Evolutionary conservation across 192 early-diverging fungal genomes (phyloP).

Genomic region (Phycomyces nitens): DNA sequence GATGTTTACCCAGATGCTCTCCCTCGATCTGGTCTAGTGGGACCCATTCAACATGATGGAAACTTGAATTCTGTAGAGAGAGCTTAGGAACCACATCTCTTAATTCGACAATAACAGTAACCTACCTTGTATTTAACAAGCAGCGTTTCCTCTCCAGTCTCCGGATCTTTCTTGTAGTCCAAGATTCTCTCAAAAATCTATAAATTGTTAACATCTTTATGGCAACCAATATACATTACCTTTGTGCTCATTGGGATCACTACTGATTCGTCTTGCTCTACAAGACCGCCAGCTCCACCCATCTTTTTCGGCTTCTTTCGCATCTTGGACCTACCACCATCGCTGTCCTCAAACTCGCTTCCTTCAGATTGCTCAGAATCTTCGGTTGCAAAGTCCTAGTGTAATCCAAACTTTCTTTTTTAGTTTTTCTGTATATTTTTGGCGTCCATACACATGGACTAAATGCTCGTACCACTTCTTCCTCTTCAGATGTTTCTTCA

Average conservation of each 20-base stretch:
- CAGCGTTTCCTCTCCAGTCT: conserved; percentile 55
- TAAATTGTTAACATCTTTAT: not conserved
- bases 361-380: conserved; percentile 22
- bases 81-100: not conserved
- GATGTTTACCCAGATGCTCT: conserved; percentile 61
- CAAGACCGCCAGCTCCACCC: conserved; percentile 2
- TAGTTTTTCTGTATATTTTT: not conserved
- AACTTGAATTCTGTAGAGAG: conserved; percentile 53
- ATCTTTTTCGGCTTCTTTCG: conserved; percentile 17
- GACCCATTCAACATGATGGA: conserved; percentile 72
- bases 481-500: conserved; percentile 28
- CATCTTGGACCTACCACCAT: conserved; percentile 6
- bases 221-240: not conserved
- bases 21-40: conserved; percentile 43
- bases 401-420: not conserved
- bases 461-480: conserved; percentile 18
- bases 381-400: conserved; percentile 14
- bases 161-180: conserved; percentile 36
- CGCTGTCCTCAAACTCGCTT: conserved; percentile 26
- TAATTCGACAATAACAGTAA: not conserved
- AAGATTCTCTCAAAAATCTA: conserved; percentile 51
- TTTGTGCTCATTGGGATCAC: conserved; percentile 51
- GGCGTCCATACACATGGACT: conserved; percentile 2
- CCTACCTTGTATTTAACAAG: conserved; percentile 80
- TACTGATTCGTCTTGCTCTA: conserved; percentile 32